Conservation (phyloP, 108 stramenopile species). For the Bacterosira constricta region DNA sequence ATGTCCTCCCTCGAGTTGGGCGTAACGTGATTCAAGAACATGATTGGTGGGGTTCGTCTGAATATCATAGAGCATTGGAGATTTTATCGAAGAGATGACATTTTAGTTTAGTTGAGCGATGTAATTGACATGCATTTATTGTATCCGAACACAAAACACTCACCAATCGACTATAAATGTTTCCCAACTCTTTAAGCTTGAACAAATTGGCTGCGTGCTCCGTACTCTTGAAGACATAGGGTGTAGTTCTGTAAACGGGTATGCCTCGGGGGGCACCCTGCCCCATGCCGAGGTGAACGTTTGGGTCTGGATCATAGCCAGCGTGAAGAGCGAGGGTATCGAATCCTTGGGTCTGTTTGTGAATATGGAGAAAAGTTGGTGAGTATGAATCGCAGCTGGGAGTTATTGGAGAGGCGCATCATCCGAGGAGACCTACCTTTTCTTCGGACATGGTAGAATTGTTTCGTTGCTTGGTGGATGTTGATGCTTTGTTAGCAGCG, state of each 20-base stretch:
- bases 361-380: no score
- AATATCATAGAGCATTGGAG: no score
- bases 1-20: conserved; percentile 77
- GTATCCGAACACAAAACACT: background rate
- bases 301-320: conserved; percentile 69
- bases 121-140: no score
- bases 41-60: conserved; percentile 73
- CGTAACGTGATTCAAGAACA: conserved; percentile 73
- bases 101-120: no score
- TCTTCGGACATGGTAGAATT: no score
- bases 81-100: no score
- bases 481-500: no score
- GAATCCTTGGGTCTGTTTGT: conserved; percentile 60
- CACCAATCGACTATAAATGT: conserved; percentile 72
- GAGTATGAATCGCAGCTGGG: no score
- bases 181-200: conserved; percentile 82
- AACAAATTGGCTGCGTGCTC: conserved; percentile 90
- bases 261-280: conserved; percentile 73
- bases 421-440: no score
- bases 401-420: no score
- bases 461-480: no score
- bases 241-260: conserved; percentile 78
- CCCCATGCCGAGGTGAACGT: conserved; percentile 42
- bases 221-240: conserved; percentile 72
- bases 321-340: conserved; percentile 74